Conservation (phyloP, 2,329 filamentous ascomycete species). For the Hymenoscyphus albidus region DNA sequence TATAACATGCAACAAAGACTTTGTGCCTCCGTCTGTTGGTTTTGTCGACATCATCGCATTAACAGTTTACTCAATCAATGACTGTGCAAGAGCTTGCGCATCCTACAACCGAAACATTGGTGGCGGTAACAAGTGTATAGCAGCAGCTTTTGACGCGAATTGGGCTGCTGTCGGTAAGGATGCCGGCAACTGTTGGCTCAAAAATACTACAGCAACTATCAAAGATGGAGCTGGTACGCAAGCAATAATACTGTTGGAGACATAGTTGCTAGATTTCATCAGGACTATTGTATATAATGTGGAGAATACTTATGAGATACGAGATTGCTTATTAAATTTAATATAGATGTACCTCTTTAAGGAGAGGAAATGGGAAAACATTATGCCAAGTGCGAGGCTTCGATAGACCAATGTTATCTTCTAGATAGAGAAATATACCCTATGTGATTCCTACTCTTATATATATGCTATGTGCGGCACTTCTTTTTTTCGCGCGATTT, state of each 20-base stretch:
- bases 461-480: too few species aligned
- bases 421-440: not conserved
- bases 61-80: constrained; percentile 12
- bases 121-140: constrained; percentile 10
- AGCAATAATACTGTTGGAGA: not conserved
- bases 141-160: constrained; percentile 12
- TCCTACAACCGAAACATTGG: constrained; percentile 17
- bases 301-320: not conserved
- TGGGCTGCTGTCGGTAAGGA: constrained; percentile 11
- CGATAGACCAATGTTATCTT: not conserved
- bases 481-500: not conserved
- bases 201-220: constrained; percentile 7
- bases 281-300: not conserved
- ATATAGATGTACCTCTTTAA: not conserved
- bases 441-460: too few species aligned
- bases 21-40: not conserved
- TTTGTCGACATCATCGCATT: constrained; percentile 15
- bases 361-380: not conserved
- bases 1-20: constrained; percentile 17
- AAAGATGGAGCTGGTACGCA: not conserved
- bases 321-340: not conserved
- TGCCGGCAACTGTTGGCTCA: constrained; percentile 17
- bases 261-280: not conserved
- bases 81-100: constrained; percentile 17
- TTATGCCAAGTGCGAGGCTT: not conserved